Evolutionary conservation across 2,329 filamentous ascomycete species (phyloP).

Genomic region (Diplodia seriata): DNA sequence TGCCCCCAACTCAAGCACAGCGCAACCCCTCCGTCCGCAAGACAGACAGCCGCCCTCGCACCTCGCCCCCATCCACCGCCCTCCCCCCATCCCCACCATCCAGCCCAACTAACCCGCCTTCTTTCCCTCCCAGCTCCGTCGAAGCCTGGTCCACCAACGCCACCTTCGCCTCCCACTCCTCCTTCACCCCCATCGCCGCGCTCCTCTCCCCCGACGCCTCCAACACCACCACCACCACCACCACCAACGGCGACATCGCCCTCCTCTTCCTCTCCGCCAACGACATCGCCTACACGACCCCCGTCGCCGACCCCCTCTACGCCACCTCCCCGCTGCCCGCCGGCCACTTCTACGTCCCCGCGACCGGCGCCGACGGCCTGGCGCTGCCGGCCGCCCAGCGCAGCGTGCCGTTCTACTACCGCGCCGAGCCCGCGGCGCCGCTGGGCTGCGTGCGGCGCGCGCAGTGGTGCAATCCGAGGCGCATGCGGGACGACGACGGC

Average conservation of each 20-base stretch:
- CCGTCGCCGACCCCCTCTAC: conserved; percentile 44
- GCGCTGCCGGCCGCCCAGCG: no score
- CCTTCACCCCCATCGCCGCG: conserved; percentile 37
- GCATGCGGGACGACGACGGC: neutral
- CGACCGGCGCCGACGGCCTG: neutral
- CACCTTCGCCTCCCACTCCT: neutral
- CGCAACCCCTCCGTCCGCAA: no score
- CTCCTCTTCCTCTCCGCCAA: conserved; percentile 44
- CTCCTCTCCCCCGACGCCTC: conserved; percentile 37
- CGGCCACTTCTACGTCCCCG: conserved; percentile 2
- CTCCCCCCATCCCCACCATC: no score
- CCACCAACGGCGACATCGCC: conserved; percentile 37
- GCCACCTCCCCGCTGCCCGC: conserved; percentile 34
- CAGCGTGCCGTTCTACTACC: neutral
- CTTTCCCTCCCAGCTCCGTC: neutral
- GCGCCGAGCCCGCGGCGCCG: conserved; percentile 21
- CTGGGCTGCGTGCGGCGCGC: conserved; percentile 32
- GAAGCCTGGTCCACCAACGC: neutral
- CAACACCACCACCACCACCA: conserved; percentile 36
- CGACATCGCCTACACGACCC: conserved; percentile 38
- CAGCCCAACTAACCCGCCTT: neutral
- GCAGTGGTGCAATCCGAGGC: conserved; percentile 34
- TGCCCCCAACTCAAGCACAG: no score
- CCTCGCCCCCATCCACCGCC: no score
- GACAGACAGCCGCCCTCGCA: no score